These are phyloP conservation scores for Pseudomonodictys pantanalensis DNA, from an alignment of 495 filamentous ascomycete genomes.

Conservation along the genomic window DNA sequence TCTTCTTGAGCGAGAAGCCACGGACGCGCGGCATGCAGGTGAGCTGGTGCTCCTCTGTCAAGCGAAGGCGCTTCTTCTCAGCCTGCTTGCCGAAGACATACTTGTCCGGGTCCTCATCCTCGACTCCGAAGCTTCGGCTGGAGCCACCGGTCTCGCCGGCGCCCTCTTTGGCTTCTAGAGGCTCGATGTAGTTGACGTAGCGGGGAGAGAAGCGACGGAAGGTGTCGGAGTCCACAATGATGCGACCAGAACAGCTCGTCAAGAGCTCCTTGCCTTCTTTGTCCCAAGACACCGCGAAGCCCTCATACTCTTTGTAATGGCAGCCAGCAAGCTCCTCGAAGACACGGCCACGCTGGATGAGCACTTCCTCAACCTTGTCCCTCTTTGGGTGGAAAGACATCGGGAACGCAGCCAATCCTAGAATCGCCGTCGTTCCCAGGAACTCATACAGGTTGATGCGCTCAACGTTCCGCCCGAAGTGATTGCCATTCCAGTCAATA, in stretches of 20 bases:
- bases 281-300: constrained; percentile 43
- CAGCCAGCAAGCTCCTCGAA: constrained; percentile 51
- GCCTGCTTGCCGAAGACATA: constrained; percentile 38
- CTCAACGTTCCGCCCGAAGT: constrained; percentile 51
- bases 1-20: constrained; percentile 48
- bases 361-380: constrained; percentile 38
- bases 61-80: constrained; percentile 24
- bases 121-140: constrained; percentile 4
- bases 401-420: constrained; percentile 55
- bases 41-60: constrained; percentile 38
- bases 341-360: constrained; percentile 39
- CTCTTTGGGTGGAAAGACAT: constrained; percentile 52
- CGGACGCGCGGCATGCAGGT: constrained; percentile 38
- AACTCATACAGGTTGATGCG: constrained; percentile 50
- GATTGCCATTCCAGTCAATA: constrained; percentile 59
- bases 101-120: constrained; percentile 19
- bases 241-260: constrained; percentile 51
- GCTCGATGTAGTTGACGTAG: constrained; percentile 31
- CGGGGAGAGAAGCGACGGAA: constrained; percentile 44
- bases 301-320: constrained; percentile 61
- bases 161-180: constrained; percentile 35
- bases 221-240: constrained; percentile 53
- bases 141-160: constrained; percentile 9
- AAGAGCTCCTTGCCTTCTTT: constrained; percentile 38
- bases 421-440: constrained; percentile 56